Evolutionary conservation across 257 asterid species (phyloP).

Genomic region (Plantago major): DNA sequence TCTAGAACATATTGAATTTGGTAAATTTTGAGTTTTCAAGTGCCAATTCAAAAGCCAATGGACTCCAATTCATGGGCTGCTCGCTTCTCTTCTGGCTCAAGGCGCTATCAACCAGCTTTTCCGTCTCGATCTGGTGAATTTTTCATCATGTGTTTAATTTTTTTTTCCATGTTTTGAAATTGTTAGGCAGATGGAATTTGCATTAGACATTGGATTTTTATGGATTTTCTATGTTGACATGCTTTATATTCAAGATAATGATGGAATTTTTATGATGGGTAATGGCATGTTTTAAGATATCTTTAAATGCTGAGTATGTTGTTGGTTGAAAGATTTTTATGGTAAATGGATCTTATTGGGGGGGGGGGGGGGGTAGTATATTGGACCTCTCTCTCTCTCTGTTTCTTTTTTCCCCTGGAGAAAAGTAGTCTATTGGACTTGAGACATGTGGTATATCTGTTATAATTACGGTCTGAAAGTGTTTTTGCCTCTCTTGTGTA

Average conservation of each 20-base stretch:
- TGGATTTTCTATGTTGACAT: background rate
- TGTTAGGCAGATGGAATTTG: constrained; percentile 3
- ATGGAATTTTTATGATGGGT: constrained; percentile 19
- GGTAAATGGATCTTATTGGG: constrained; percentile 1
- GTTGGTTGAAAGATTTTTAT: constrained; percentile 5
- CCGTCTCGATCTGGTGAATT: constrained; percentile 63
- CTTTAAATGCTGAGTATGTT: background rate
- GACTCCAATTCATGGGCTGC: constrained; percentile 59
- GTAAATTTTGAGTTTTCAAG: constrained; percentile 7
- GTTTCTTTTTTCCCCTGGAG: no score
- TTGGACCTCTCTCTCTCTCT: no score
- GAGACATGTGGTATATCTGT: background rate
- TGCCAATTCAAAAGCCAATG: constrained; percentile 28
- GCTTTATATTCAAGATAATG: constrained; percentile 12
- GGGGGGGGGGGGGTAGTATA: no score
- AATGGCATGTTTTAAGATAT: constrained; percentile 2
- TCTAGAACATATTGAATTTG: background rate
- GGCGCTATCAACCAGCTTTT: constrained; percentile 52
- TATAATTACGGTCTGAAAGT: background rate
- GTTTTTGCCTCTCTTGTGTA: background rate
- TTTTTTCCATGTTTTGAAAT: constrained; percentile 3
- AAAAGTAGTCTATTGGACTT: background rate
- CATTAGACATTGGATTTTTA: constrained; percentile 16
- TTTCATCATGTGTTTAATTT: constrained; percentile 1
- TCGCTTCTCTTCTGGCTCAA: constrained; percentile 49